Evolutionary conservation across 2,329 filamentous ascomycete genomes (phyloP).

Genomic region (Verticillium nonalfalfae): DNA sequence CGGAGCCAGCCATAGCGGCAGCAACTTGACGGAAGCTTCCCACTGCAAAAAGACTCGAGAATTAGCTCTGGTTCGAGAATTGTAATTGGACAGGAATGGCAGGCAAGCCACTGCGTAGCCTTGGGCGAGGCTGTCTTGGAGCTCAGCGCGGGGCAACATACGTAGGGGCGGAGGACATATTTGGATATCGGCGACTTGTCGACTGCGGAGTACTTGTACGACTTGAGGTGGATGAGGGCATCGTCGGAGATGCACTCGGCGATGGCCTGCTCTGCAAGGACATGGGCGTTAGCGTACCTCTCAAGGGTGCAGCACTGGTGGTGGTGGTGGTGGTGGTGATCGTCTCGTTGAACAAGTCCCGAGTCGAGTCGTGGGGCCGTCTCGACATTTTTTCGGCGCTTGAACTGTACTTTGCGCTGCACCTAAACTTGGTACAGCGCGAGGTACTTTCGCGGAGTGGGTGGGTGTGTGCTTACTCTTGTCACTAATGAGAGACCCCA

Average conservation of each 20-base stretch:
- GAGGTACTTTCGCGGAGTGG: background rate
- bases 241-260: conserved; percentile 82
- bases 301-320: background rate
- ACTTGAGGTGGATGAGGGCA: conserved; percentile 81
- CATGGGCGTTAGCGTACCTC: background rate
- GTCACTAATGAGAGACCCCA: background rate
- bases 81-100: conserved; percentile 3
- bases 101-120: conserved; percentile 6
- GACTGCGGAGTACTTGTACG: conserved; percentile 96
- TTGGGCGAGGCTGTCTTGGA: background rate
- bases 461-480: background rate
- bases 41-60: conserved; percentile 53
- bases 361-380: background rate
- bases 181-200: conserved; percentile 92
- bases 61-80: conserved; percentile 7
- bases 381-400: conserved; percentile 1
- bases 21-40: conserved; percentile 88
- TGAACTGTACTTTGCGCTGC: background rate
- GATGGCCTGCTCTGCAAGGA: conserved; percentile 37
- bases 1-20: conserved; percentile 93
- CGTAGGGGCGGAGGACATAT: conserved; percentile 92
- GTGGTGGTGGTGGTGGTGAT: background rate
- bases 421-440: background rate
- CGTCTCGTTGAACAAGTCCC: background rate
- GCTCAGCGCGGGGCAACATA: conserved; percentile 40